phyloP scores from a whole-genome alignment of 2,329 filamentous ascomycete genomes.

The Thelonectria olida region DNA sequence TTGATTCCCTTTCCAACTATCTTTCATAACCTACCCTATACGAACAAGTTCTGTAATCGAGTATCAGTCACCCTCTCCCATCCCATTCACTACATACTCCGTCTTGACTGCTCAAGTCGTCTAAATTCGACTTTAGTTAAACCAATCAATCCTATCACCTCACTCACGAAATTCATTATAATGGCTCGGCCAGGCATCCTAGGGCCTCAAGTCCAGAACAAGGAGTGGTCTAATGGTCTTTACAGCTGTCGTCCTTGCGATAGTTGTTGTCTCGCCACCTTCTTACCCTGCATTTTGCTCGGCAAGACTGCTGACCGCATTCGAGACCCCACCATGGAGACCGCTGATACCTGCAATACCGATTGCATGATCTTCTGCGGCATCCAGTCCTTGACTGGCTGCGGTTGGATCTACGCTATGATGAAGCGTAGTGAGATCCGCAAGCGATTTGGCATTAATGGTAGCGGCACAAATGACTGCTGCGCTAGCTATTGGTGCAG shows the following conservation, averaged over 20 bases:
- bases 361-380: slow-evolving; percentile 53
- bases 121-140: not conserved
- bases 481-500: slow-evolving; percentile 62
- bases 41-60: too few species aligned
- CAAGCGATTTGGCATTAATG: slow-evolving; percentile 62
- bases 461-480: slow-evolving; percentile 59
- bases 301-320: slow-evolving; percentile 56
- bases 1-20: too few species aligned
- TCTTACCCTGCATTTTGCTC: slow-evolving; percentile 54
- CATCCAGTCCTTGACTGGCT: slow-evolving; percentile 51
- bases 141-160: not conserved
- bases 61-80: too few species aligned
- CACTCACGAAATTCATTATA: slow-evolving; percentile 19
- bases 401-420: slow-evolving; percentile 58
- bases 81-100: too few species aligned
- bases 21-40: too few species aligned
- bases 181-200: slow-evolving; percentile 39
- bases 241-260: slow-evolving; percentile 52
- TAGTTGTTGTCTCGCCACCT: slow-evolving; percentile 50
- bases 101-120: too few species aligned
- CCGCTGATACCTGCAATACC: slow-evolving; percentile 50
- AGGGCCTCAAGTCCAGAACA: slow-evolving; percentile 38
- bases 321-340: slow-evolving; percentile 52
- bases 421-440: slow-evolving; percentile 64
- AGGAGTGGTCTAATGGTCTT: slow-evolving; percentile 51